phyloP scores from a whole-genome alignment of 2,329 filamentous ascomycete species.

The Neopestalotiopsis sp. region DNA sequence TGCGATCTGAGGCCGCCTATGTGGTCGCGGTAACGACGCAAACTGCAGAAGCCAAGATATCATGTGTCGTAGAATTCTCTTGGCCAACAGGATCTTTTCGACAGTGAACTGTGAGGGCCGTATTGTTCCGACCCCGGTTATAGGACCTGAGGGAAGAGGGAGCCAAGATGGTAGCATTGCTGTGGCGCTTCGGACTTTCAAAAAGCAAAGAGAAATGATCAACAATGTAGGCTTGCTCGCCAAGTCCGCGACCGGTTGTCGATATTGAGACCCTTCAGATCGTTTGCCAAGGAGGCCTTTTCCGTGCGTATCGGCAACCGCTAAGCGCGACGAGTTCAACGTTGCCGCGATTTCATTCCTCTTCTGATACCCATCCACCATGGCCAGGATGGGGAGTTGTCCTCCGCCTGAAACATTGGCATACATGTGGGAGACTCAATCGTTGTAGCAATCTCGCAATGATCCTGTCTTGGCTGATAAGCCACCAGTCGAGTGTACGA shows the following conservation, averaged over 20 bases:
- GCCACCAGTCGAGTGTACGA: not conserved
- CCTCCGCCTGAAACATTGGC: conserved; percentile 13
- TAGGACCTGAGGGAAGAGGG: not conserved
- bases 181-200: not conserved
- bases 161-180: not conserved
- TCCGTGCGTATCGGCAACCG: not conserved
- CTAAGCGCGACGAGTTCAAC: not conserved
- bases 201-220: not conserved
- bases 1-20: not conserved
- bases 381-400: not conserved
- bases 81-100: not conserved
- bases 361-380: not conserved
- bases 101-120: not conserved
- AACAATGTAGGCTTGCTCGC: not conserved
- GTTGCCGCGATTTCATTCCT: not conserved
- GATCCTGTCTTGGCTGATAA: conserved; percentile 9
- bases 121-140: not conserved
- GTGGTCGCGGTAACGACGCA: not conserved
- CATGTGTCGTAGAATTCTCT: not conserved
- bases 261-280: not conserved
- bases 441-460: not conserved
- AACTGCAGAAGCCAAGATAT: not conserved
- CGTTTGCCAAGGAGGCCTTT: not conserved
- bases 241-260: not conserved
- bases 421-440: not conserved